These are phyloP conservation scores for Rhododendron vialii DNA, from an alignment of 148 eudicot species.

Conservation along the genomic window DNA sequence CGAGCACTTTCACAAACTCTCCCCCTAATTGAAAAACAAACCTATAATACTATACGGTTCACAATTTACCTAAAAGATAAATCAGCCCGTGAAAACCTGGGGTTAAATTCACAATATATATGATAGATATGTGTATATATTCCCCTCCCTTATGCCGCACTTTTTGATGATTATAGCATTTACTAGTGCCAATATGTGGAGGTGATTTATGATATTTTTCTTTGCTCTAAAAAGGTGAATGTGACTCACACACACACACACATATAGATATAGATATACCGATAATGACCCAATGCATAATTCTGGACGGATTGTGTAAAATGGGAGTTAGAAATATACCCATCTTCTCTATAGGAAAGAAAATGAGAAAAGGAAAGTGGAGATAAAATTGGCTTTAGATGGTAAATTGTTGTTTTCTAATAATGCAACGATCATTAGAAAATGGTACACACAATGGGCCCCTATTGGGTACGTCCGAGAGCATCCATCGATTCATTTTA, in stretches of 20 bases:
- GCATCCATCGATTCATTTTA: background rate
- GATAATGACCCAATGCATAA: background rate
- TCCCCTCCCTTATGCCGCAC: background rate
- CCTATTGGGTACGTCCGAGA: background rate
- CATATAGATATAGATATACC: too few species aligned
- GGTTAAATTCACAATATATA: background rate
- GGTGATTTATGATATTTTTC: background rate
- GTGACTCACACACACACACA: background rate
- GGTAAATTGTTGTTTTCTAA: background rate
- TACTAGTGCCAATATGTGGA: background rate
- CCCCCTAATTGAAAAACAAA: background rate
- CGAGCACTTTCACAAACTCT: too few species aligned
- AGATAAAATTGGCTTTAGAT: background rate
- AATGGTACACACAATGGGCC: background rate
- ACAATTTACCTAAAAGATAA: too few species aligned
- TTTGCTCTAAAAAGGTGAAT: background rate
- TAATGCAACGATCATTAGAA: background rate
- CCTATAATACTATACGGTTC: too few species aligned
- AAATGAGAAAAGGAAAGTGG: background rate
- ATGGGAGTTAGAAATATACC: background rate
- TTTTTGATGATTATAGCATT: background rate
- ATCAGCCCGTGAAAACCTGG: too few species aligned
- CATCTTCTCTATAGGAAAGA: background rate
- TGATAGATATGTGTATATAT: background rate
- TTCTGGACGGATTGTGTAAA: background rate